Evolutionary conservation across 2,329 filamentous ascomycete species (phyloP), one percentile per base, ranked within the genome.

Genomic region (Cercospora berteroae): DNA sequence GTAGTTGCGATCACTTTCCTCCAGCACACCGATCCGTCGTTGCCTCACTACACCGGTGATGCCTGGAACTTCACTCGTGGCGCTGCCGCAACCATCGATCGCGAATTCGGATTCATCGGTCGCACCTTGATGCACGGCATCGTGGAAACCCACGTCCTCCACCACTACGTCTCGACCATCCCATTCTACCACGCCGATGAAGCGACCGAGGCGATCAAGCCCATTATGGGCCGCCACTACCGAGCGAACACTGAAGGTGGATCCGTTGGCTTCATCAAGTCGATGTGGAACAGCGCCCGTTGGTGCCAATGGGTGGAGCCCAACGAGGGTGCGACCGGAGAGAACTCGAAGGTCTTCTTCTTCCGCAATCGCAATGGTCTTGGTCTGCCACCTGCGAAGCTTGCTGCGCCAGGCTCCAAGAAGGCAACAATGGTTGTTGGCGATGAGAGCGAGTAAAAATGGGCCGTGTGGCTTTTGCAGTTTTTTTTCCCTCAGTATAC

Each of bases 271-370:
- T 99, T 99, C 86, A 79, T 99, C 77, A 87, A 86, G 79, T 88
- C 92, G 74, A 82, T 99, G 79, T 99, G 89, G 87, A 90, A 83
- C 73, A 91, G 87, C 75, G 88, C 92, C 52, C 89, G 95, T 69
- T 88, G 86, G 88, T 99, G 95, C 87, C 93, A 98, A 81, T 99
- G 93, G 92, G 94, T 99, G 70, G 95, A 99, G 88, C 93, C 94
- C 65, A 93, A 88, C 77, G 90, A 88, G 75, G 92, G 88, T 63
- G 91, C 93, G 60, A 81, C 88, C 77, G 94, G 93, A 36, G 89
- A 94, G 75, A 90, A 89, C 79, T 90, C 93, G 83, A 89, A 90
- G 69, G 90, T 99, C 31, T 81, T 96, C 64, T 97, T 99, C 87
- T 99, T 91, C 90, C 89, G 94, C 78, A 99, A 99, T 86, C 86